Evolutionary conservation across 768 basidiomycete species (phyloP).

Genomic region (Xerocomellus chrysenteron): DNA sequence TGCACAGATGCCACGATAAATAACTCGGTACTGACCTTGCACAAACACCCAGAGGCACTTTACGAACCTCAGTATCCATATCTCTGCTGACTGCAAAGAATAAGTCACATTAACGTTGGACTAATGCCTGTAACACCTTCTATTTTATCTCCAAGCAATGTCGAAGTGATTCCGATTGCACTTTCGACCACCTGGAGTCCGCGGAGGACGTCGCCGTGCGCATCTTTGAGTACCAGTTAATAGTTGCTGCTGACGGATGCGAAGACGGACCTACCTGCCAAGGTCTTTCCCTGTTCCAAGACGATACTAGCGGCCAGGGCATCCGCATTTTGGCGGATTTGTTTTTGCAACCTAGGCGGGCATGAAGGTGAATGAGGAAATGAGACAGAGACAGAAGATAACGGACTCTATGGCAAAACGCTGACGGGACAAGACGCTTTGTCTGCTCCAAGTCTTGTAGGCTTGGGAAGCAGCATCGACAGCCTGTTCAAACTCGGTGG

Average conservation of each 20-base stretch:
- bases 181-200: constrained; percentile 88
- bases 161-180: constrained; percentile 77
- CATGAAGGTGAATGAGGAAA: constrained; percentile 2
- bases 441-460: constrained; percentile 84
- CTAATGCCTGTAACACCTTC: constrained; percentile 57
- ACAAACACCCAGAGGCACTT: constrained; percentile 84
- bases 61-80: constrained; percentile 91
- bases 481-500: constrained; percentile 77
- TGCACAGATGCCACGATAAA: neutral
- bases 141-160: constrained; percentile 85
- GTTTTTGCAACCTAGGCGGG: constrained; percentile 71
- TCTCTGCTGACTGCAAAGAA: constrained; percentile 73
- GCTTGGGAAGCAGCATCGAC: constrained; percentile 82
- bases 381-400: neutral
- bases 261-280: constrained; percentile 54
- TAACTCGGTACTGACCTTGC: constrained; percentile 45
- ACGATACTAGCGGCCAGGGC: constrained; percentile 88
- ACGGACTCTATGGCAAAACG: constrained; percentile 85
- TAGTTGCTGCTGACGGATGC: neutral
- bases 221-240: constrained; percentile 51
- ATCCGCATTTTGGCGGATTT: constrained; percentile 83
- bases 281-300: constrained; percentile 94
- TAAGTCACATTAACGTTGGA: constrained; percentile 15
- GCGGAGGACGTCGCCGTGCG: constrained; percentile 91
- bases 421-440: constrained; percentile 84